phyloP scores from a whole-genome alignment of 257 asterid species.

The Rhazya stricta region DNA sequence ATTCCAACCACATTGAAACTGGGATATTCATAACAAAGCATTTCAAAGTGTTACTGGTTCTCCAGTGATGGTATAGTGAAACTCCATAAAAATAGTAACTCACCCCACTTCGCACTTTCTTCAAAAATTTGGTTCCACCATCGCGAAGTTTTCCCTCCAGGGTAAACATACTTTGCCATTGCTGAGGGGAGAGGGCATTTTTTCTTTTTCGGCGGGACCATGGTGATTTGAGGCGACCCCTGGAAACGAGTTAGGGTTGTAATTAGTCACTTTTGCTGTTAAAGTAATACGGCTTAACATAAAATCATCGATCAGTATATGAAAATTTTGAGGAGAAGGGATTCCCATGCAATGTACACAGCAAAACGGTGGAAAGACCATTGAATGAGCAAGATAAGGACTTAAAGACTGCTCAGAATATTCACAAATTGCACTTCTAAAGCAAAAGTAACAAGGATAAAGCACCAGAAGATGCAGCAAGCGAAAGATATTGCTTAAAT shows the following conservation, averaged over 20 bases:
- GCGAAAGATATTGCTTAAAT: not conserved
- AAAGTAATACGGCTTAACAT: conserved; percentile 15
- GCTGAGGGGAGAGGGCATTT: conserved; percentile 62
- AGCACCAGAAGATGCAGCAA: not conserved
- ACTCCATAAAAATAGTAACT: conserved; percentile 23
- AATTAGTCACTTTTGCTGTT: conserved; percentile 19
- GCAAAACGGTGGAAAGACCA: not conserved
- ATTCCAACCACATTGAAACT: not conserved
- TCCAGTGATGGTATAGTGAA: not conserved
- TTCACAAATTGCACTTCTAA: not conserved
- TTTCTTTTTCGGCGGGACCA: conserved; percentile 93
- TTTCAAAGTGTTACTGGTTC: not conserved
- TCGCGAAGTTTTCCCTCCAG: conserved; percentile 80
- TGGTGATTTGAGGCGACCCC: conserved; percentile 84
- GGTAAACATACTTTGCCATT: conserved; percentile 71
- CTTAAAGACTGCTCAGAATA: not conserved
- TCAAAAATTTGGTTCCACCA: conserved; percentile 71
- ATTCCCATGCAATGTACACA: not conserved
- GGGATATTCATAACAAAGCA: not conserved
- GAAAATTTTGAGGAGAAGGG: not conserved
- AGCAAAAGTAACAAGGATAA: not conserved
- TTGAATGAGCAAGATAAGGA: not conserved
- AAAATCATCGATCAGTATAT: conserved; percentile 9
- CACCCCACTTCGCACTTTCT: conserved; percentile 96
- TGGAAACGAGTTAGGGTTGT: conserved; percentile 31